These are phyloP conservation scores for Aspergillus amoenus DNA, from an alignment of 2,329 filamentous ascomycete genomes.

Conservation along the genomic window DNA sequence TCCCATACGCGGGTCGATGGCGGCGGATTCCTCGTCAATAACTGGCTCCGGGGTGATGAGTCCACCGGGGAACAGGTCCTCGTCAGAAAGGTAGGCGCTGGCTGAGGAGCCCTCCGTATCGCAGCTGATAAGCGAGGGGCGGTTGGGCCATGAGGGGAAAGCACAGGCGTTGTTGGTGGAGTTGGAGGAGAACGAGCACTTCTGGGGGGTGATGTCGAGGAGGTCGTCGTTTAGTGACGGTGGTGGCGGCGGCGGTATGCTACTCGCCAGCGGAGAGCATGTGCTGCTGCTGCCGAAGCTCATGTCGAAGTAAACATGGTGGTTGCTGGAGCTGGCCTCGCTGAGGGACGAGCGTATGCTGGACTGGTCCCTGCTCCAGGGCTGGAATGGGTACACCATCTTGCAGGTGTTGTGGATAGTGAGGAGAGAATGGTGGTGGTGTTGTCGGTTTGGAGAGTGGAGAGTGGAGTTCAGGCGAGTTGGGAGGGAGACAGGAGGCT, in stretches of 20 bases:
- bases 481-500: not conserved
- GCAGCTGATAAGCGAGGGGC: conserved; percentile 36
- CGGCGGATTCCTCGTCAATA: conserved; percentile 30
- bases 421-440: not conserved
- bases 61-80: conserved; percentile 40
- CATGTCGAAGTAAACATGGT: conserved; percentile 24
- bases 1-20: conserved; percentile 22
- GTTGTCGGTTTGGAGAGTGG: not conserved
- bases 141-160: conserved; percentile 47
- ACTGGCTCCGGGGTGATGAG: conserved; percentile 26
- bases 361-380: conserved; percentile 22
- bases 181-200: conserved; percentile 42
- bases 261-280: conserved; percentile 23
- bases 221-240: conserved; percentile 39
- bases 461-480: not conserved
- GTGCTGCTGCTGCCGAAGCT: conserved; percentile 25
- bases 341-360: conserved; percentile 24
- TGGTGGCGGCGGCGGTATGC: conserved; percentile 38
- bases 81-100: conserved; percentile 44
- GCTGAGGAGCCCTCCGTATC: conserved; percentile 31
- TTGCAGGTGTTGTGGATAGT: not conserved
- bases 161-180: conserved; percentile 43
- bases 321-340: conserved; percentile 20
- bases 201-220: conserved; percentile 43
- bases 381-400: conserved; percentile 23